Evolutionary conservation across 164 flowering plant genomes (phyloP), one percentile per base, ranked within the genome.

Genomic region (Nelumbo lutea): DNA sequence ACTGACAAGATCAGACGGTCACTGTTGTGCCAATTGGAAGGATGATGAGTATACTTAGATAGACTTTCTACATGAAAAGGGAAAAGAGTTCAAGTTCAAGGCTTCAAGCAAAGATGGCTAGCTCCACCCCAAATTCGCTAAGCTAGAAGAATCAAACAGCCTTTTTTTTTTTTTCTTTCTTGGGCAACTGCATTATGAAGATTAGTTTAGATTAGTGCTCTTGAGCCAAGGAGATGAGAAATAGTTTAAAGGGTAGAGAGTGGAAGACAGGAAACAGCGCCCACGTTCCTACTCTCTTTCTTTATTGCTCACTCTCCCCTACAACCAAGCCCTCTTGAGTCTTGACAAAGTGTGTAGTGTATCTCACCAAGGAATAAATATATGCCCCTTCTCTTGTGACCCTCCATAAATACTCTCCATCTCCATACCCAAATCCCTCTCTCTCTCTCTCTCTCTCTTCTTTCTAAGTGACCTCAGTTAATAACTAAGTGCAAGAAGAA

Each of bases 181-280:
- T 66, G 77, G 79, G 84, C 78, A 78, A 75, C 84, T 77, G 45
- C 68, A 74, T 68, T 81, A 64, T 73, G 14, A 11, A 74, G 75
- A 48, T 72, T 80, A 65, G 73, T 77, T 80, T 83, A 82, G 80
- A 73, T 39, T 68, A 38, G 67, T 84, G 90, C 88, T 77, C 91
- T 77, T 66, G 70, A 80, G 90, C 85, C 92, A 84, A 88, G 88
- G 79, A 73, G 86, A 81, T 80, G 82, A 80, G 62, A 70, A 74
- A 74, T 81, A 69, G 78, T 81, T 79, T 79, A 81, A 70, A 68
- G 62, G 67, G 67, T 50, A 69, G 71, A 64, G 74, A 72, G 78
- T 81, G 82, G 90, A 88, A 82, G 93, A 89, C 93, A 88, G 78
- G 89, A 78, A 85, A 87, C 97, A 90, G 81, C 76, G 13, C 94